phyloP scores from a whole-genome alignment of 805 yeast genomes.

The Cyberlindnera japonica region DNA sequence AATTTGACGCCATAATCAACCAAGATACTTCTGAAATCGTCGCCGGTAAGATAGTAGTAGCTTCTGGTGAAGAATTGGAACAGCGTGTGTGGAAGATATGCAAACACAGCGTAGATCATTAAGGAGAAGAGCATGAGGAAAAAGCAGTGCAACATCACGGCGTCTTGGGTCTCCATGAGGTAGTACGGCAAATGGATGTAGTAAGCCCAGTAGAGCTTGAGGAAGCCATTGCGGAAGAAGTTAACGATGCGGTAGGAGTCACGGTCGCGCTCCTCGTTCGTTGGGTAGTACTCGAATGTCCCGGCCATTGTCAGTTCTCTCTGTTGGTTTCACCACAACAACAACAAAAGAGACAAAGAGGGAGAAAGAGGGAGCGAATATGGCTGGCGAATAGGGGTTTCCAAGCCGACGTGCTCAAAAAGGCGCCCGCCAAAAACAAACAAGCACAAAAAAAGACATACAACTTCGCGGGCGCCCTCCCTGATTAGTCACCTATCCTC shows the following conservation, averaged over 20 bases:
- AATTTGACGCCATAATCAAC: constrained; percentile 18
- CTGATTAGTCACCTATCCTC: too few relatives aligned
- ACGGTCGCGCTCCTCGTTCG: constrained; percentile 27
- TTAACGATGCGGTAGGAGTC: constrained; percentile 25
- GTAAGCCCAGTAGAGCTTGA: constrained; percentile 40
- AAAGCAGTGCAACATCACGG: constrained; percentile 36
- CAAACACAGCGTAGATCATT: constrained; percentile 36
- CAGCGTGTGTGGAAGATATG: constrained; percentile 28
- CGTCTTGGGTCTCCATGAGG: constrained; percentile 40
- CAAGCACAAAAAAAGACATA: too few relatives aligned
- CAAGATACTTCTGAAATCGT: constrained; percentile 26
- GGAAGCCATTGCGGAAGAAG: constrained; percentile 28
- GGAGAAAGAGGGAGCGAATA: too few relatives aligned
- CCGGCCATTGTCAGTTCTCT: constrained; percentile 28
- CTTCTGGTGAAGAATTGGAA: constrained; percentile 26
- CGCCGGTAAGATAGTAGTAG: constrained; percentile 32
- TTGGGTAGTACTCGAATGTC: constrained; percentile 29
- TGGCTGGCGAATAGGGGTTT: too few relatives aligned
- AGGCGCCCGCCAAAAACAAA: too few relatives aligned
- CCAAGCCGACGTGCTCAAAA: too few relatives aligned
- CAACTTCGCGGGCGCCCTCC: too few relatives aligned
- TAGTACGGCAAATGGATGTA: constrained; percentile 43
- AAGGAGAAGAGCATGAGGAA: constrained; percentile 36
- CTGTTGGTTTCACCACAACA: too few relatives aligned
- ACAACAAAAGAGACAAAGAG: too few relatives aligned